Evolutionary conservation across 2,329 filamentous ascomycete genomes (phyloP).

Genomic region (Aspergillus sp.): DNA sequence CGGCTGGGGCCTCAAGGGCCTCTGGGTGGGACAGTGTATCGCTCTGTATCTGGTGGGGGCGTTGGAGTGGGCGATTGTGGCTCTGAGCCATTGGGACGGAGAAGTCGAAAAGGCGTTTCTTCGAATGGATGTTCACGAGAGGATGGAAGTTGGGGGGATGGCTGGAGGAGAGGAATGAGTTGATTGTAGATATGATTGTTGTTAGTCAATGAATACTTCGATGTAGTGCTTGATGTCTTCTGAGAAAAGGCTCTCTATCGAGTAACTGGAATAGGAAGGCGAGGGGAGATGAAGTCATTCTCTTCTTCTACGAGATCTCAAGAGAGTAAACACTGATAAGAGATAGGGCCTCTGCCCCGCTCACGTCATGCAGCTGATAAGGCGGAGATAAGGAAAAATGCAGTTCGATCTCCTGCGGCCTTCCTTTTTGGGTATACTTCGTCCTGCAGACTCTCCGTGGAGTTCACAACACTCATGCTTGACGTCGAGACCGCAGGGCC

Average conservation of each 20-base stretch:
- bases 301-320: too few species aligned
- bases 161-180: neutral
- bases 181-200: neutral
- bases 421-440: slow-evolving; percentile 18
- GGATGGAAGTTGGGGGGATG: slow-evolving; percentile 16
- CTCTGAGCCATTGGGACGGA: slow-evolving; percentile 70
- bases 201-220: too few species aligned
- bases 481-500: too few species aligned
- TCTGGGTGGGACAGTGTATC: slow-evolving; percentile 83
- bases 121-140: slow-evolving; percentile 58
- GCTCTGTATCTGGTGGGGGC: slow-evolving; percentile 76
- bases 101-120: slow-evolving; percentile 70
- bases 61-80: slow-evolving; percentile 77
- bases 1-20: slow-evolving; percentile 74
- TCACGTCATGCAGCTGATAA: slow-evolving; percentile 9
- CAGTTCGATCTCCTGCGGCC: slow-evolving; percentile 14
- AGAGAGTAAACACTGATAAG: neutral
- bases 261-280: slow-evolving; percentile 42
- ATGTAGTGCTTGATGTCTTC: too few species aligned
- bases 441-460: too few species aligned
- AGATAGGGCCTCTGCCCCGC: neutral
- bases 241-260: slow-evolving; percentile 13
- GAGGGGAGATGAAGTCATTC: slow-evolving; percentile 5
- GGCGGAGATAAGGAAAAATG: slow-evolving; percentile 1
- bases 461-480: too few species aligned